These are phyloP conservation scores for Heterobasidion occidentale DNA, from an alignment of 1,284 basidiomycete genomes.

Conservation along the genomic window DNA sequence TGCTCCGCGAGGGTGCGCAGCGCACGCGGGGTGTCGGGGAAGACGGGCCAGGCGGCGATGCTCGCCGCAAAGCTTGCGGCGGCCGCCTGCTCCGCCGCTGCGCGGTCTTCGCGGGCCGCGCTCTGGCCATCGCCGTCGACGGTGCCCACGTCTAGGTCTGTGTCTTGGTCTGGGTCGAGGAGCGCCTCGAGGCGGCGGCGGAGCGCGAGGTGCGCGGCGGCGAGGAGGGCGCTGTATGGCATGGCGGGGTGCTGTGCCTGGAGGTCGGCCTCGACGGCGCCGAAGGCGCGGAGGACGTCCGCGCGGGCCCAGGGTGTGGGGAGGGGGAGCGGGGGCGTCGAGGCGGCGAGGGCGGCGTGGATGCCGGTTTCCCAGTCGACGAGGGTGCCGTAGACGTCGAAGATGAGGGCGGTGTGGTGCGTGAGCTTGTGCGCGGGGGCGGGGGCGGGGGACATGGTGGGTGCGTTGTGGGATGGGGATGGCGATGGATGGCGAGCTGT, in stretches of 20 bases:
- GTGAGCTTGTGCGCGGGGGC: slow-evolving; percentile 22
- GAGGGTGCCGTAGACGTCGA: slow-evolving; percentile 69
- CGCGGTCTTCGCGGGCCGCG: slow-evolving; percentile 1
- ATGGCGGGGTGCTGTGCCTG: slow-evolving; percentile 49
- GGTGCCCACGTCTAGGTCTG: slow-evolving; percentile 8
- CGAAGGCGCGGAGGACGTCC: slow-evolving; percentile 46
- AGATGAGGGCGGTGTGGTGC: slow-evolving; percentile 44
- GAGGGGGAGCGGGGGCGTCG: not conserved
- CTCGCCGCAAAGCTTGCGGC: slow-evolving; percentile 41
- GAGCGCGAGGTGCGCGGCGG: slow-evolving; percentile 38
- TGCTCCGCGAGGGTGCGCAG: slow-evolving; percentile 48
- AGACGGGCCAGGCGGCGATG: slow-evolving; percentile 53
- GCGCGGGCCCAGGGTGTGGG: slow-evolving; percentile 38
- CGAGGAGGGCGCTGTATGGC: slow-evolving; percentile 54
- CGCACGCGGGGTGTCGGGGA: slow-evolving; percentile 57
- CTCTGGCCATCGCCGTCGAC: not conserved
- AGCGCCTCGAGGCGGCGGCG: slow-evolving; percentile 20
- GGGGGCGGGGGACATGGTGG: not conserved
- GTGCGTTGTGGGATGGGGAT: too few relatives aligned
- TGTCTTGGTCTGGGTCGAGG: not conserved
- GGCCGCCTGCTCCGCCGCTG: slow-evolving; percentile 12
- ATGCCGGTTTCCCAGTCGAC: slow-evolving; percentile 69
- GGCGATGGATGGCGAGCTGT: too few relatives aligned
- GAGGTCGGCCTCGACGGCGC: slow-evolving; percentile 45
- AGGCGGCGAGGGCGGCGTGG: slow-evolving; percentile 39